Evolutionary conservation across 1,139 yeast genomes (phyloP).

Genomic region (Saccharomycopsis hybrid): DNA sequence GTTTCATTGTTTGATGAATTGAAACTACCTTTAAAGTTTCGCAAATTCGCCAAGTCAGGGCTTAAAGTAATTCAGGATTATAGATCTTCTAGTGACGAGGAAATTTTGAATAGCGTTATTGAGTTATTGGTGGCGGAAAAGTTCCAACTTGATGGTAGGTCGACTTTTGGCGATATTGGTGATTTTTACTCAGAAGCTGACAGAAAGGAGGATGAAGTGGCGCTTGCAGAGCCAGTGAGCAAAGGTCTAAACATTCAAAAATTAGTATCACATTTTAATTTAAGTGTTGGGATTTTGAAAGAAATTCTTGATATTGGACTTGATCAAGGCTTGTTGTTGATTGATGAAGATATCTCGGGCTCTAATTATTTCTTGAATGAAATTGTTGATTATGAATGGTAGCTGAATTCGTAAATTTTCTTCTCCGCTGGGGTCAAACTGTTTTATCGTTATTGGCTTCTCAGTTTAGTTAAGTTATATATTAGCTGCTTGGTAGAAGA

Average conservation of each 20-base stretch:
- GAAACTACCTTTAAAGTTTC: slow-evolving; percentile 39
- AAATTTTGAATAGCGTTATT: slow-evolving; percentile 29
- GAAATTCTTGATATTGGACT: slow-evolving; percentile 65
- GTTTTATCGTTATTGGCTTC: too few species aligned
- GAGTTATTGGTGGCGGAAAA: slow-evolving; percentile 28
- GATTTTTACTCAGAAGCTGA: slow-evolving; percentile 21
- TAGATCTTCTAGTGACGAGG: slow-evolving; percentile 28
- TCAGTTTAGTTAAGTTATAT: too few species aligned
- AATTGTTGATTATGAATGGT: slow-evolving; percentile 13
- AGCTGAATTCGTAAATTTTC: not conserved
- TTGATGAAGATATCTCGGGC: slow-evolving; percentile 64
- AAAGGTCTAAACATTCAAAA: slow-evolving; percentile 38
- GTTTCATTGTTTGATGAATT: slow-evolving; percentile 41
- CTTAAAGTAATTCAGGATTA: slow-evolving; percentile 42
- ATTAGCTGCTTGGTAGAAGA: too few species aligned
- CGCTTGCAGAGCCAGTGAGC: slow-evolving; percentile 30
- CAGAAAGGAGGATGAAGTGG: slow-evolving; percentile 22
- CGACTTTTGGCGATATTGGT: slow-evolving; percentile 19
- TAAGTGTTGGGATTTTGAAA: slow-evolving; percentile 64
- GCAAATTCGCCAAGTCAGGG: slow-evolving; percentile 34
- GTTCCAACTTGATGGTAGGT: slow-evolving; percentile 24
- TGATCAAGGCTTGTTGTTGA: slow-evolving; percentile 47
- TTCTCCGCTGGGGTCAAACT: too few species aligned
- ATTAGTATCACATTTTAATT: slow-evolving; percentile 49
- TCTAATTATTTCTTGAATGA: slow-evolving; percentile 35